Evolutionary conservation across 768 basidiomycete genomes (phyloP).

Genomic region (Inosperma sp.): DNA sequence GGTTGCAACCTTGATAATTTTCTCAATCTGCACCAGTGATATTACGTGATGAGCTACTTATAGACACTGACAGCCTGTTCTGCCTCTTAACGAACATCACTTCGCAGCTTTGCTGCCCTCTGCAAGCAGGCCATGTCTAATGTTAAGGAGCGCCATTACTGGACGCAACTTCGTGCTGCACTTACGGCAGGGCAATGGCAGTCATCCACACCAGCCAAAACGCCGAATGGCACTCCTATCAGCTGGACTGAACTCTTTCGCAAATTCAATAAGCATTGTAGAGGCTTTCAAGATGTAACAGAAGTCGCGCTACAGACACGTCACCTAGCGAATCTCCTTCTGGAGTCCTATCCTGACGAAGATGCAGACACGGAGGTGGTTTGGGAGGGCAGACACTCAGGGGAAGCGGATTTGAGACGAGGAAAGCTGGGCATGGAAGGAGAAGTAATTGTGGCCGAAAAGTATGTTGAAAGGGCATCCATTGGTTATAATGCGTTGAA

Average conservation of each 20-base stretch:
- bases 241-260: constrained; percentile 77
- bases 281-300: constrained; percentile 53
- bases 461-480: constrained; percentile 53
- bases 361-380: constrained; percentile 46
- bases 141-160: constrained; percentile 71
- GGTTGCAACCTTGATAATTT: too few species aligned
- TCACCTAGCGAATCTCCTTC: constrained; percentile 53
- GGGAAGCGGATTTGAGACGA: constrained; percentile 23
- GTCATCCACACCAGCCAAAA: constrained; percentile 53
- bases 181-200: constrained; percentile 76
- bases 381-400: constrained; percentile 6
- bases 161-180: constrained; percentile 64
- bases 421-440: constrained; percentile 40
- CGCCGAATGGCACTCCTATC: constrained; percentile 47
- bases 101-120: neutral
- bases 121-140: constrained; percentile 23
- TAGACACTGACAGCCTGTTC: neutral
- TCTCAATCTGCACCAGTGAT: too few species aligned
- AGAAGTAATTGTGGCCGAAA: constrained; percentile 55
- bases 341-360: constrained; percentile 45
- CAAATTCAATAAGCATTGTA: constrained; percentile 84
- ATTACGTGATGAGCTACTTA: too few species aligned
- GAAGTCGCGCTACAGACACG: constrained; percentile 68
- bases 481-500: constrained; percentile 52
- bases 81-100: neutral